Conservation (phyloP, 176 grass and related monocot genomes). For the Triticum turgidum region DNA sequence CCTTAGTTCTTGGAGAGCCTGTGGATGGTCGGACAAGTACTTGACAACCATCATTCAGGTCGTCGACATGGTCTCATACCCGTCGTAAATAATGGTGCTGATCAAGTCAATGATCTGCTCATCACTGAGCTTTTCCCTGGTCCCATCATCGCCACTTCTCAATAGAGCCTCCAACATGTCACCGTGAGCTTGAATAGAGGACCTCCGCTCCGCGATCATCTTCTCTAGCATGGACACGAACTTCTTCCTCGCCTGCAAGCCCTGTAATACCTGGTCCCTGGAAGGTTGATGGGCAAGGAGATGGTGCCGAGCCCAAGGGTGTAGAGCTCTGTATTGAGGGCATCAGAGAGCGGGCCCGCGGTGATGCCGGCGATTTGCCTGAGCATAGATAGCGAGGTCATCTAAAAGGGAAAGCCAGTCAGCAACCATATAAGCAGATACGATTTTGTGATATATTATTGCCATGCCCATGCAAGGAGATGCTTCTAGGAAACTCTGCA, state of each 20-base stretch:
- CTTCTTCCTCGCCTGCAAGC: slow-evolving; percentile 92
- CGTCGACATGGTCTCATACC: slow-evolving; percentile 92
- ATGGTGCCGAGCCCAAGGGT: slow-evolving; percentile 88
- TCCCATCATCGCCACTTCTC: slow-evolving; percentile 33
- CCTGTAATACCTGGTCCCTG: slow-evolving; percentile 78
- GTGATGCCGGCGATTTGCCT: slow-evolving; percentile 92
- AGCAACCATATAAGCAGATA: background rate
- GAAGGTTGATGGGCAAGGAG: slow-evolving; percentile 88
- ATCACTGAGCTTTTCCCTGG: slow-evolving; percentile 62
- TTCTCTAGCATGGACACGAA: slow-evolving; percentile 73
- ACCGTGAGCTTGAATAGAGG: slow-evolving; percentile 36
- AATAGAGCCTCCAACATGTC: slow-evolving; percentile 86
- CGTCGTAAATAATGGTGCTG: slow-evolving; percentile 88
- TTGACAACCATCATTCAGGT: slow-evolving; percentile 97
- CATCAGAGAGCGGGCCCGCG: slow-evolving; percentile 75
- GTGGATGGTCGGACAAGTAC: slow-evolving; percentile 77
- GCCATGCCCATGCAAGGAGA: slow-evolving; percentile 24
- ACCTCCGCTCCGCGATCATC: slow-evolving; percentile 62
- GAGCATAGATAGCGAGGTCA: slow-evolving; percentile 82
- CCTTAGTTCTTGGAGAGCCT: slow-evolving; percentile 74
- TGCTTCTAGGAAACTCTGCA: slow-evolving; percentile 1
- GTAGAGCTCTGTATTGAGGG: slow-evolving; percentile 80
- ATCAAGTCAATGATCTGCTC: slow-evolving; percentile 92
- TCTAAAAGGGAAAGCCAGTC: slow-evolving; percentile 41
- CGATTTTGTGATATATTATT: slow-evolving; percentile 16